Conservation (phyloP, 768 basidiomycete species). For the Suillus paluster region DNA sequence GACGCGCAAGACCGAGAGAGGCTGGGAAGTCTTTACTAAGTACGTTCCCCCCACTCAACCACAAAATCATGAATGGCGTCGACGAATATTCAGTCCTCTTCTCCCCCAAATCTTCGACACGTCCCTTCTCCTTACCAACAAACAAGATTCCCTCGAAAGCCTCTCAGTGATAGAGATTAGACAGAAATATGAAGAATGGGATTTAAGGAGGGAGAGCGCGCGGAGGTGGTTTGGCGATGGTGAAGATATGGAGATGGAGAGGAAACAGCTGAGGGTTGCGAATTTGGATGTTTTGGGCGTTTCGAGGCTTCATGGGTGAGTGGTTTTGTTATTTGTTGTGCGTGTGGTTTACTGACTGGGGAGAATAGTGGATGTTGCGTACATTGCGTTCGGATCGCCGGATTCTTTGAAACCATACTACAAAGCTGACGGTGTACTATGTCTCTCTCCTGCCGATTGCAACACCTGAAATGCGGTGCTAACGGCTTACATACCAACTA, state of each 20-base stretch:
- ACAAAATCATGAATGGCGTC: slow-evolving; percentile 9
- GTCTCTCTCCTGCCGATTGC: too few relatives aligned
- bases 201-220: slow-evolving; percentile 71
- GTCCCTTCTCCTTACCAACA: slow-evolving; percentile 93
- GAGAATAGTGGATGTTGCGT: too few relatives aligned
- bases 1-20: slow-evolving; percentile 92
- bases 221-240: slow-evolving; percentile 55
- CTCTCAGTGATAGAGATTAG: slow-evolving; percentile 90
- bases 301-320: slow-evolving; percentile 89
- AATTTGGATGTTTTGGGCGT: slow-evolving; percentile 90
- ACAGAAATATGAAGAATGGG: slow-evolving; percentile 87
- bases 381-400: too few relatives aligned
- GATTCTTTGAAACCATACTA: too few relatives aligned
- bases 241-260: slow-evolving; percentile 48
- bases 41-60: slow-evolving; percentile 10
- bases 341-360: too few relatives aligned
- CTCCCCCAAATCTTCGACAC: slow-evolving; percentile 86
- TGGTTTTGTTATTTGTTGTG: too few relatives aligned
- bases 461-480: too few relatives aligned
- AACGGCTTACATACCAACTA: too few relatives aligned
- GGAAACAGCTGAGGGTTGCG: slow-evolving; percentile 61
- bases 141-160: slow-evolving; percentile 84
- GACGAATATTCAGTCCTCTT: slow-evolving; percentile 71
- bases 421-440: too few relatives aligned
- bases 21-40: slow-evolving; percentile 96